These are phyloP conservation scores for sunflower (Helianthus annuus) DNA, from an alignment of 129 eudicot species.

Conservation along the genomic window DNA sequence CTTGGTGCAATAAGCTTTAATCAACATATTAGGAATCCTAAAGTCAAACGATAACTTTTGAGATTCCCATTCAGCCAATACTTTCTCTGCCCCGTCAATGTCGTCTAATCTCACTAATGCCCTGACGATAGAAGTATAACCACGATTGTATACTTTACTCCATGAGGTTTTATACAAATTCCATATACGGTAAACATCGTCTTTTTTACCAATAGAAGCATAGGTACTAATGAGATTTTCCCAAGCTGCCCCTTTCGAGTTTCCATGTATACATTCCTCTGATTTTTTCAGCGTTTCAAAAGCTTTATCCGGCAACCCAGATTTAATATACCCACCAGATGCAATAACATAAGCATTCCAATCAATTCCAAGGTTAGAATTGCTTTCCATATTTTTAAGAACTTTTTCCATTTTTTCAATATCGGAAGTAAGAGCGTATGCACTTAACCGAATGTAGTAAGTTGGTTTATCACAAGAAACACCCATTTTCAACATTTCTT, in stretches of 20 bases:
- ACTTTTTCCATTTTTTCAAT: slow-evolving; percentile 21
- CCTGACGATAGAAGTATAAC: slow-evolving; percentile 44
- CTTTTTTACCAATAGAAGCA: slow-evolving; percentile 46
- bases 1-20: slow-evolving; percentile 40
- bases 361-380: slow-evolving; percentile 12
- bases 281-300: slow-evolving; percentile 30
- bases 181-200: slow-evolving; percentile 60
- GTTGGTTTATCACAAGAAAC: slow-evolving; percentile 32
- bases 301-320: slow-evolving; percentile 23
- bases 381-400: slow-evolving; percentile 39
- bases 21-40: slow-evolving; percentile 48
- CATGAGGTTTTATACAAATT: slow-evolving; percentile 37
- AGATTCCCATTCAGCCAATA: slow-evolving; percentile 60
- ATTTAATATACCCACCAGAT: slow-evolving; percentile 24
- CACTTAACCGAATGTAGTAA: slow-evolving; percentile 30
- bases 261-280: slow-evolving; percentile 27
- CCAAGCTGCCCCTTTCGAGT: slow-evolving; percentile 26
- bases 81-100: slow-evolving; percentile 56
- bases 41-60: slow-evolving; percentile 45
- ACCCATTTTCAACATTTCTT: slow-evolving; percentile 34
- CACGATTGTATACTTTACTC: slow-evolving; percentile 44
- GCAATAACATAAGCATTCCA: slow-evolving; percentile 28
- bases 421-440: slow-evolving; percentile 32
- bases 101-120: slow-evolving; percentile 62
- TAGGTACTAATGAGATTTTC: slow-evolving; percentile 38